Conservation (phyloP, 805 yeast genomes). For the Yarrowia sp. region DNA sequence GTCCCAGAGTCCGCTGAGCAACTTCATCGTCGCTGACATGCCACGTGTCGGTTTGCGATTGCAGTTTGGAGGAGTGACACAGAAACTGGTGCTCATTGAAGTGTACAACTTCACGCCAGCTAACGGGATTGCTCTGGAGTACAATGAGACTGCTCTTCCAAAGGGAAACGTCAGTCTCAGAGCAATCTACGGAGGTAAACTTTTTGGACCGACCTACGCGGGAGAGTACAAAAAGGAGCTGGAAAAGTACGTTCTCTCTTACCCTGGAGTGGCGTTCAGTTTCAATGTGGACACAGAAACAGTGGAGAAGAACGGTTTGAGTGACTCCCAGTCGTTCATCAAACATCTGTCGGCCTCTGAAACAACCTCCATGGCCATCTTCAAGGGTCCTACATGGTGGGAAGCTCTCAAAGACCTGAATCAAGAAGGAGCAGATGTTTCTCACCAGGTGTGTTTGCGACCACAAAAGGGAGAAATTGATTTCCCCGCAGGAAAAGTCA, state of each 20-base stretch:
- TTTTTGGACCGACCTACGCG: slow-evolving; percentile 30
- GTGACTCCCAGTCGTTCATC: slow-evolving; percentile 35
- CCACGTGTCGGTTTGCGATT: slow-evolving; percentile 12
- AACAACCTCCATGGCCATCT: slow-evolving; percentile 9
- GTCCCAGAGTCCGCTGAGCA: slow-evolving; percentile 21
- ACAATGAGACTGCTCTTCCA: slow-evolving; percentile 25
- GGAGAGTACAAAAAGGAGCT: slow-evolving; percentile 18
- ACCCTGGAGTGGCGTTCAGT: slow-evolving; percentile 35
- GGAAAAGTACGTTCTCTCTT: slow-evolving; percentile 23
- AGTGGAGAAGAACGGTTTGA: background rate
- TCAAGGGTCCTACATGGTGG: slow-evolving; percentile 36
- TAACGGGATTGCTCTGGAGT: slow-evolving; percentile 8
- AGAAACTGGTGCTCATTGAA: slow-evolving; percentile 29
- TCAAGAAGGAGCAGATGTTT: background rate
- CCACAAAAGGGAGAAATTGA: slow-evolving; percentile 5
- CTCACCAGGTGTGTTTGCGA: background rate
- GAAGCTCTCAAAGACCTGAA: slow-evolving; percentile 16
- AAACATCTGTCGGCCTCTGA: slow-evolving; percentile 11
- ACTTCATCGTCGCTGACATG: slow-evolving; percentile 10
- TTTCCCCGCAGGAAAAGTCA: slow-evolving; percentile 4
- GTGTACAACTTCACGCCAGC: slow-evolving; percentile 13
- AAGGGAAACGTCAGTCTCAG: slow-evolving; percentile 21
- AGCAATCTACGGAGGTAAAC: slow-evolving; percentile 29
- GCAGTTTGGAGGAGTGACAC: slow-evolving; percentile 14
- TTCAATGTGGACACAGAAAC: background rate